phyloP scores from a whole-genome alignment of 2,329 filamentous ascomycete genomes.

The Ophiostoma perfectum region DNA sequence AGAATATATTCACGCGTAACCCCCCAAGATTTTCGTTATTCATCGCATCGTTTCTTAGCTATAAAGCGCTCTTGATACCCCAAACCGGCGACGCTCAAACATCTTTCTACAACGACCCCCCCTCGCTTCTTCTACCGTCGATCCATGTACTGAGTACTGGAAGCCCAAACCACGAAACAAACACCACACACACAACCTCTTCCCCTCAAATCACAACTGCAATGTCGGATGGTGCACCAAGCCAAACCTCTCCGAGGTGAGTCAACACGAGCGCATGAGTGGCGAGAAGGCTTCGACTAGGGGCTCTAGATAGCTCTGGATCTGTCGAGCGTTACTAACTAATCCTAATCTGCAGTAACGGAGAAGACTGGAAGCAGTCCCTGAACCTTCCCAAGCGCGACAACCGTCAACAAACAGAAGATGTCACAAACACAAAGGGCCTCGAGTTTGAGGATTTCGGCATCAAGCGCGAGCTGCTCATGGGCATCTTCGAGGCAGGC shows the following conservation, averaged over 20 bases:
- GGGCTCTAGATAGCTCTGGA: background rate
- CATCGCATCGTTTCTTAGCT: background rate
- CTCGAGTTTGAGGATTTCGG: constrained; percentile 97
- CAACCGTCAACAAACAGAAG: constrained; percentile 68
- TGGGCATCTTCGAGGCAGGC: constrained; percentile 98
- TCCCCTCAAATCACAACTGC: background rate
- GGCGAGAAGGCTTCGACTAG: background rate
- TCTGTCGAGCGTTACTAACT: background rate
- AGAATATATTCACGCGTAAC: no score
- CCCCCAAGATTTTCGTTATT: background rate
- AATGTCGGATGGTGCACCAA: constrained; percentile 5
- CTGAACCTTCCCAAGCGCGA: constrained; percentile 70
- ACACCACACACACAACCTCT: background rate
- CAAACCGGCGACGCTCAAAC: background rate
- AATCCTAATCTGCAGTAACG: constrained; percentile 37
- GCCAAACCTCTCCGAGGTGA: constrained; percentile 1
- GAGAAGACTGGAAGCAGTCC: constrained; percentile 67
- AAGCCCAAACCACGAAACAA: background rate
- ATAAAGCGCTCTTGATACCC: constrained; percentile 4
- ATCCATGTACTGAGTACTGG: background rate
- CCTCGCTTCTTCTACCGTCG: background rate
- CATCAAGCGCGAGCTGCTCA: constrained; percentile 89
- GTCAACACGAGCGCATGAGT: background rate
- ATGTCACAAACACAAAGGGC: constrained; percentile 97
- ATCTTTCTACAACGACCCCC: background rate